Evolutionary conservation across 1,284 basidiomycete species (phyloP).

Genomic region (Cryptococcus sp.): DNA sequence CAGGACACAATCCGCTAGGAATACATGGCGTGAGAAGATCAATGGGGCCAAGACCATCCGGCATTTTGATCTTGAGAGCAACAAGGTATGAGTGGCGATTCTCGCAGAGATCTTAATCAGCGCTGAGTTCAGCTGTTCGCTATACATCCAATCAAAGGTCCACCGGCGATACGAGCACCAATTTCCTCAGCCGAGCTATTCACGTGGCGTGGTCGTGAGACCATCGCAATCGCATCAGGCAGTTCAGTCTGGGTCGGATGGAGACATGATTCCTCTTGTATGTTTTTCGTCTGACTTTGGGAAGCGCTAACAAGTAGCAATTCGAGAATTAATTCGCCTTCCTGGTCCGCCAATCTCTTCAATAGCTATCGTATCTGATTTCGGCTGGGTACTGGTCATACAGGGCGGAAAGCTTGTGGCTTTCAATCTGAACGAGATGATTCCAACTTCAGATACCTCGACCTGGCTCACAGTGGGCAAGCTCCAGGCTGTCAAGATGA

Average conservation of each 20-base stretch:
- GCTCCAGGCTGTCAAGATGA: slow-evolving; percentile 16
- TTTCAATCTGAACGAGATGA: slow-evolving; percentile 25
- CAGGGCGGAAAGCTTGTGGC: slow-evolving; percentile 19
- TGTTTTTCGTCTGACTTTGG: slow-evolving; percentile 1
- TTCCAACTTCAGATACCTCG: slow-evolving; percentile 26
- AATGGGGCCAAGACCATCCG: slow-evolving; percentile 29
- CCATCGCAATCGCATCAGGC: slow-evolving; percentile 21
- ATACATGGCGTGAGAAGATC: slow-evolving; percentile 34
- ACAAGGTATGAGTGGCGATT: slow-evolving; percentile 16
- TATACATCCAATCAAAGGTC: slow-evolving; percentile 19
- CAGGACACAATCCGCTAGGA: slow-evolving; percentile 11
- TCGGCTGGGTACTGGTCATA: slow-evolving; percentile 29
- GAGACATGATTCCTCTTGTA: slow-evolving; percentile 25
- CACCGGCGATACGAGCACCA: slow-evolving; percentile 16
- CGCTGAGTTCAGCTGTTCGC: slow-evolving; percentile 21
- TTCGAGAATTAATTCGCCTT: slow-evolving; percentile 25
- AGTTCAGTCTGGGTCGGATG: slow-evolving; percentile 31
- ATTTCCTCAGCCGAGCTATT: slow-evolving; percentile 28
- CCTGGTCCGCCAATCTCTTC: slow-evolving; percentile 17
- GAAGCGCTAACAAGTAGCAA: slow-evolving; percentile 15
- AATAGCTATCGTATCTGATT: slow-evolving; percentile 27
- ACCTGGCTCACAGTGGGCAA: slow-evolving; percentile 24
- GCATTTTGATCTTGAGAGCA: slow-evolving; percentile 32
- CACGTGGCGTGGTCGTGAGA: slow-evolving; percentile 25
- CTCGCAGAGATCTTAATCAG: background rate